Base-by-base conservation (phyloP, 257 asterid genomes). In the Petunia secreta region DNA sequence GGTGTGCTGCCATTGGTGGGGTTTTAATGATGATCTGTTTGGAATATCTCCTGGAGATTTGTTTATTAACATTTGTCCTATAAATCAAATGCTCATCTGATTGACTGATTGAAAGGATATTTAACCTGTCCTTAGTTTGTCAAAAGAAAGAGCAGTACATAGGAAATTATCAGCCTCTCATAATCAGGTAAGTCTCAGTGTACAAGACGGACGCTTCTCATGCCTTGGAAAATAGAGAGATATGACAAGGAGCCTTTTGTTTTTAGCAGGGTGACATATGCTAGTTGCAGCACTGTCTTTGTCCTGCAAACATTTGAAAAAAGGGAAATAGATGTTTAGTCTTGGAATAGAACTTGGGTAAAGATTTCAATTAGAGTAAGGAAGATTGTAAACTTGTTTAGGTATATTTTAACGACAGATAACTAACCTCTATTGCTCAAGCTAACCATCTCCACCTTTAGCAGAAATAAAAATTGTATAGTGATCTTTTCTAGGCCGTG, bases 91-190 rank as follows among this genome's bases (percentile, higher is more conserved):
- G 6, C 25, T 69, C 2, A 4, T n/a, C 39, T 79, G 82, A 50
- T 79, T 39, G 54, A 38, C 63, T 78, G 62, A 34, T 15, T 5
- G 43, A 66, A 36, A 79, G 76, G 38, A 79, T 6, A 5, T 66
- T 7, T n/a, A 25, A 58, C 40, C 55, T 53, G 67, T 39, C 63
- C 14, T 52, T n/a, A 79, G 38, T 79, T 58, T 79, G 63, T 52
- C 58, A 54, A 40, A 66, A 53, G 67, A 4, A 65, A 71, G 57
- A 39, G 66, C 48, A 52, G 63, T 79, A 38, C 40, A 64, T 79
- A 57, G 25, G 57, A 79, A 73, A 79, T 66, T 66, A 52, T 50
- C 44, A 73, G 62, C 77, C 77, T 73, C 62, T 73, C 62, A 50
- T 14, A 48, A 43, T 67, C 44, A 7, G 75, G 81, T 66, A 25